phyloP scores from a whole-genome alignment of 2,329 filamentous ascomycete species.

The Apiospora pterosperma region DNA sequence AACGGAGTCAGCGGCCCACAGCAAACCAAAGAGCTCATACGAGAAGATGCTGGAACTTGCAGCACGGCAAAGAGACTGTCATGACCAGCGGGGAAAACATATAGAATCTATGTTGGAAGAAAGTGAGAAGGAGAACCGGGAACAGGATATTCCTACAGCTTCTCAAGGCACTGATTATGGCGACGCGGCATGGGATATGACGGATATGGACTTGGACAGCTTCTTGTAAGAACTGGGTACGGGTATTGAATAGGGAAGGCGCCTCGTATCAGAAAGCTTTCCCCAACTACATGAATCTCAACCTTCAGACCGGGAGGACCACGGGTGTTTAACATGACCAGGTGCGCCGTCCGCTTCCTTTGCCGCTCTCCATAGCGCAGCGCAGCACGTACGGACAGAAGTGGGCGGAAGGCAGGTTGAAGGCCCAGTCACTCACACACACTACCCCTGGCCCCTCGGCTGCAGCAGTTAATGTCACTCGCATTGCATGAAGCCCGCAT shows the following conservation, averaged over 20 bases:
- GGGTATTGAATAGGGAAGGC: not conserved
- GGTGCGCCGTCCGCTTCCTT: not conserved
- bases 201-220: conserved; percentile 9
- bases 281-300: not conserved
- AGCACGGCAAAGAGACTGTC: not conserved
- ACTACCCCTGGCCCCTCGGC: too few species aligned
- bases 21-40: conserved; percentile 15
- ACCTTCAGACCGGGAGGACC: not conserved
- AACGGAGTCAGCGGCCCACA: not conserved
- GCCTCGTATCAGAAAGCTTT: not conserved
- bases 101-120: not conserved
- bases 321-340: not conserved
- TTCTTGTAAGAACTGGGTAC: not conserved
- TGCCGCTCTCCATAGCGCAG: too few species aligned
- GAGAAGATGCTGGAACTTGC: conserved; percentile 16
- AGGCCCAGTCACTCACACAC: too few species aligned
- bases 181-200: conserved; percentile 18
- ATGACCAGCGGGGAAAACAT: not conserved
- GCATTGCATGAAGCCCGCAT: too few species aligned
- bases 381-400: too few species aligned
- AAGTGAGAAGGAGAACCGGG: not conserved
- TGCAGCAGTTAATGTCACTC: too few species aligned
- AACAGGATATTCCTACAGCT: conserved; percentile 7
- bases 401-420: too few species aligned
- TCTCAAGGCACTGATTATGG: conserved; percentile 29